These are phyloP conservation scores for Teratosphaeria nubilosa DNA, from an alignment of 2,329 filamentous ascomycete genomes.

Conservation along the genomic window DNA sequence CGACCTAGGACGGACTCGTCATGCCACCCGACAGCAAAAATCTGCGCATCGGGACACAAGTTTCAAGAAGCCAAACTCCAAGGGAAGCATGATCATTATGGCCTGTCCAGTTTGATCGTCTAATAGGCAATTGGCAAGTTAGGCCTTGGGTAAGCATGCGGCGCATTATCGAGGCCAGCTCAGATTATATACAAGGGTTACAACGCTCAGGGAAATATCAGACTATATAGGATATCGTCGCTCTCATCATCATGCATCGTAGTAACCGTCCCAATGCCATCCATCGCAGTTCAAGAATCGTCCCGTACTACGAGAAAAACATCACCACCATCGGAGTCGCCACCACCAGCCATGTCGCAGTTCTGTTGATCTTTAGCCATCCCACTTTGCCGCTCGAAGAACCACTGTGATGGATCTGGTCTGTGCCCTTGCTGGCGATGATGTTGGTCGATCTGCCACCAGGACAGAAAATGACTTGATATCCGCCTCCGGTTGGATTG, in stretches of 20 bases:
- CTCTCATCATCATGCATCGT: neutral
- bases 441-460: slow-evolving; percentile 42
- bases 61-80: neutral
- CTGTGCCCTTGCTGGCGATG: neutral
- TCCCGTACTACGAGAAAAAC: neutral
- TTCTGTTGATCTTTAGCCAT: neutral
- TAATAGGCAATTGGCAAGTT: neutral
- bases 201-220: neutral
- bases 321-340: neutral
- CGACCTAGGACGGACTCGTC: too few relatives aligned
- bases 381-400: neutral
- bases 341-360: neutral
- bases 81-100: neutral
- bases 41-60: too few relatives aligned
- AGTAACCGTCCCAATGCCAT: neutral
- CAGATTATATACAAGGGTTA: neutral
- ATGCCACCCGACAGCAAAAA: too few relatives aligned
- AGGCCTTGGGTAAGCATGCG: neutral
- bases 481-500: slow-evolving; percentile 57
- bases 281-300: neutral
- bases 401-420: neutral
- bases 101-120: neutral
- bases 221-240: neutral
- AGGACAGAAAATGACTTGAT: slow-evolving; percentile 71
- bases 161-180: neutral